A percentile compares a stretch with the other conserved stretches of the same genome.
Conservation (phyloP, 179 eudicot genomes). For the Silene coronaria region DNA sequence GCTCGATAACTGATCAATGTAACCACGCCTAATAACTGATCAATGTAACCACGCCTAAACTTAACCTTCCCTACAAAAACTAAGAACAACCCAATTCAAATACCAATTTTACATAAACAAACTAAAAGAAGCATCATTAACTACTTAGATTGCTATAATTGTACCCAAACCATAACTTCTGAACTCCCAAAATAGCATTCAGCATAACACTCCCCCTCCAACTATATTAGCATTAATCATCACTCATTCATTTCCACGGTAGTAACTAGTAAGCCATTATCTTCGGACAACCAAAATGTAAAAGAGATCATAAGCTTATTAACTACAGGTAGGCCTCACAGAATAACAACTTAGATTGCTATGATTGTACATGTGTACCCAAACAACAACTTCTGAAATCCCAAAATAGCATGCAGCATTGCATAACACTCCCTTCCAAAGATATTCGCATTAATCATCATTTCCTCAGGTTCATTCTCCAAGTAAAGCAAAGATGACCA, state of each 20-base stretch:
- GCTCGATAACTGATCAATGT: no score
- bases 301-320: not conserved
- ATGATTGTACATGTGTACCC: not conserved
- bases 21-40: no score
- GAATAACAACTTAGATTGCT: not conserved
- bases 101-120: no score
- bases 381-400: not conserved
- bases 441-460: not conserved
- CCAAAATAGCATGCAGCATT: not conserved
- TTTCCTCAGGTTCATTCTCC: not conserved
- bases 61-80: no score
- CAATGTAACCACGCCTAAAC: no score
- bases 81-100: no score
- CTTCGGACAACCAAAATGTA: not conserved
- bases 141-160: slow-evolving; percentile 3
- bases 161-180: not conserved
- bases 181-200: not conserved
- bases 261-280: not conserved
- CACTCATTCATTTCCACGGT: not conserved
- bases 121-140: no score
- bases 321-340: not conserved
- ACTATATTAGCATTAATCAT: not conserved
- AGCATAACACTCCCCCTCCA: not conserved
- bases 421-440: not conserved
- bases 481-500: not conserved